Evolutionary conservation across 768 basidiomycete species (phyloP).

Genomic region (Amanita molliuscula): DNA sequence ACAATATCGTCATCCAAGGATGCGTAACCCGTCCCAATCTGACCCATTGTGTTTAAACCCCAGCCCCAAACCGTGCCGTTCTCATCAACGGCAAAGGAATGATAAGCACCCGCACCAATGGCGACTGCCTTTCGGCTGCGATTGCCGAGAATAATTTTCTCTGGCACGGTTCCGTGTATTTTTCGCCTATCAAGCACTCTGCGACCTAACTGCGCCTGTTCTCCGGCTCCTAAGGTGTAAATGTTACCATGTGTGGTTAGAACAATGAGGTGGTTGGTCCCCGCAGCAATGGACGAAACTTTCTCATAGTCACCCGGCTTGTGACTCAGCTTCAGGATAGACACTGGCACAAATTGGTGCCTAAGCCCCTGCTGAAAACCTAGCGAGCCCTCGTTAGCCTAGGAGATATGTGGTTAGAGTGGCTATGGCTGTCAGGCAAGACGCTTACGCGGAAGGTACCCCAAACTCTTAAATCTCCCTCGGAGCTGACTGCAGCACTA

Average conservation of each 20-base stretch:
- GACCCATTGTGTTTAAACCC: slow-evolving; percentile 92
- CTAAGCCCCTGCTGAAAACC: slow-evolving; percentile 65
- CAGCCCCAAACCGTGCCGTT: slow-evolving; percentile 83
- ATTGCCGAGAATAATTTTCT: slow-evolving; percentile 68
- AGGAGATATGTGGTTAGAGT: slow-evolving; percentile 7
- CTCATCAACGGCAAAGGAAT: slow-evolving; percentile 86
- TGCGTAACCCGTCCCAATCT: slow-evolving; percentile 52
- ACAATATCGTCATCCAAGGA: slow-evolving; percentile 41
- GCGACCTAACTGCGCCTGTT: slow-evolving; percentile 86
- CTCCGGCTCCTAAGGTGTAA: slow-evolving; percentile 85
- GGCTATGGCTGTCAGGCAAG: slow-evolving; percentile 3
- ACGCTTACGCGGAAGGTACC: slow-evolving; percentile 73
- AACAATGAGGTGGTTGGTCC: slow-evolving; percentile 84
- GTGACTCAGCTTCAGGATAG: slow-evolving; percentile 46
- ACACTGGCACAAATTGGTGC: slow-evolving; percentile 57
- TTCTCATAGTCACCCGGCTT: slow-evolving; percentile 61
- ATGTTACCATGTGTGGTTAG: slow-evolving; percentile 83
- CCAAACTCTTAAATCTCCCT: slow-evolving; percentile 84
- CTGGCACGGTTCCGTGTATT: slow-evolving; percentile 82
- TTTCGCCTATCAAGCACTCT: slow-evolving; percentile 83
- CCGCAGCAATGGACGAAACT: slow-evolving; percentile 67
- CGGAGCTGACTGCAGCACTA: slow-evolving; percentile 69
- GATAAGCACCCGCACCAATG: slow-evolving; percentile 75
- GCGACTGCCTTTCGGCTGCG: slow-evolving; percentile 48
- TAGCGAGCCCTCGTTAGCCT: slow-evolving; percentile 76